Evolutionary conservation across 768 basidiomycete species (phyloP), one percentile per base, ranked within the genome.

Genomic region (Lepiota brunneoincarnata): DNA sequence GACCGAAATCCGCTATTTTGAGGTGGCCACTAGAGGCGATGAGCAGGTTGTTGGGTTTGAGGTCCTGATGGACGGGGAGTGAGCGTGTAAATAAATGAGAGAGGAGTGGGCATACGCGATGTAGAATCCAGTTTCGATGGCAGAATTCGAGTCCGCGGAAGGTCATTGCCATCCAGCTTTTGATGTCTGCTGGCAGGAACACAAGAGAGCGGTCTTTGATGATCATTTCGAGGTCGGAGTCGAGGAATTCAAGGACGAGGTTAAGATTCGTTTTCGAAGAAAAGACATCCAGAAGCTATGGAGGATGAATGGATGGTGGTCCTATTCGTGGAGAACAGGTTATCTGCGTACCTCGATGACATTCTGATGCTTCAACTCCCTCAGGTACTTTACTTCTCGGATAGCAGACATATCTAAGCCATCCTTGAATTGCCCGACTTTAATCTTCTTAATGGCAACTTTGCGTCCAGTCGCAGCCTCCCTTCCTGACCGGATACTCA

Each of bases 331-430:
- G 23, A 6, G 18, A 44, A 40, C 3, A 9, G 31, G 5, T 18
- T 40, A 49, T 17, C 21, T 6, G 64, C 76, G 31, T 55, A 91
- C 96, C 76, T 91, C 91, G 59, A 99, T 98, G 63, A 99, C 81
- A 64, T 98, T 98, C 54, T 89, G 89, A 73, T 99, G 97, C 55
- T 84, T 86, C 38, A 99, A 71, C 69, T 99, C 97, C 35, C 94
- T 86, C 54, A 99, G 76, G 67, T 94, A 98, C 69, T 97, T 98
- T 64, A 99, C 95, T 72, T 99, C 97, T 12, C 97, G 87, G 53
- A 99, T 87, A 54, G 97, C 97, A 57, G 93, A 96, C 94, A 99
- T 98, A 72, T 98, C 96, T 31, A 99, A 79, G 11, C 97, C 97
- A 71, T 98, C 97, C 68, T 95, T 96, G 77, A 96, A 94, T 62